Base-by-base conservation (phyloP, 257 asterid genomes). In the Lithospermum erythrorhizon region DNA sequence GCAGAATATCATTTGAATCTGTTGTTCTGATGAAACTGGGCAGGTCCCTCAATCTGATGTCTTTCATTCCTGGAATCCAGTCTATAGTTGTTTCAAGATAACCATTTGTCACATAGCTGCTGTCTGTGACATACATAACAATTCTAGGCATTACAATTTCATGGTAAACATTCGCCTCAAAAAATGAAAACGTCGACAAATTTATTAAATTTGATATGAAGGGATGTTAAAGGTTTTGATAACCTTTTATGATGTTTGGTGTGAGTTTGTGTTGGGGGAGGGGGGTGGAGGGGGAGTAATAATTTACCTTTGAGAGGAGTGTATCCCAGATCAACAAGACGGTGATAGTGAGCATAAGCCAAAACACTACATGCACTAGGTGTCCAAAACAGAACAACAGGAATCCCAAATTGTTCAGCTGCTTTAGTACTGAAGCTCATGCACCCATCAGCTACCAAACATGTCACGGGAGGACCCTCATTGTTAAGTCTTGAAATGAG, bases 361-460 rank as follows among this genome's bases (percentile, higher is more conserved):
- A 71, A 30, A 24, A 37, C 58, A 23, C 64, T 65, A 37, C 71
- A 59, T 15, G 75, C 85, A 48, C 58, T 56, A 4, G 78, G 35
- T 0, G 82, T 74, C 65, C 72, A 61, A 7, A 79, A 48, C 5
- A 70, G 21, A 23, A 67, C 72, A 5, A 62, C 66, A n/a, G 85
- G 85, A 6, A 79, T 70, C 6, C 82, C 82, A 48, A 79, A 16
- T 29, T 68, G 74, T 47, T 55, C 55, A 17, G 85, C 82, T 48
- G 75, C 82, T 6, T 59, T 51, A 7, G 76, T 41, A 9, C 74
- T 63, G 16, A 76, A 76, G 0, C 62, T 35, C 82, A 76, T 76
- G 30, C 67, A 41, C 9, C 59, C 58, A 61, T 79, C 82, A 17
- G 68, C 30, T 9, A 79, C 57, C 6, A 79, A 23, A 35, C 78